Evolutionary conservation across 2,329 filamentous ascomycete genomes (phyloP).

Genomic region (Fusarium camptoceras): DNA sequence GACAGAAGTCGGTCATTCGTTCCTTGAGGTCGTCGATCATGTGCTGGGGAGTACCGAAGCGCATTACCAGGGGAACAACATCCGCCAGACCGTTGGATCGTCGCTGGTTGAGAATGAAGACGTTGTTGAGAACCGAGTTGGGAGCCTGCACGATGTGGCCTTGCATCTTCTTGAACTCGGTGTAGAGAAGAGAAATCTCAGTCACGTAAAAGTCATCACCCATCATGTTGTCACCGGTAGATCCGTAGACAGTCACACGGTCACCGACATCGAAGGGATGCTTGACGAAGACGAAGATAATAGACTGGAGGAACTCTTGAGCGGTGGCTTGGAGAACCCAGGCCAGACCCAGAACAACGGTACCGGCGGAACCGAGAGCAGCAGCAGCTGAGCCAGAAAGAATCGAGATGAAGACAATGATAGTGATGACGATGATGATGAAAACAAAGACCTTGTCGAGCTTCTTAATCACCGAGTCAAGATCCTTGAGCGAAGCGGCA

Average conservation of each 20-base stretch:
- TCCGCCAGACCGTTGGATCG: conserved; percentile 90
- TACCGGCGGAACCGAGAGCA: conserved; percentile 89
- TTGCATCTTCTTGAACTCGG: conserved; percentile 99
- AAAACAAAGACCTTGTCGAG: conserved; percentile 91
- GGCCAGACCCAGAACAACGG: conserved; percentile 85
- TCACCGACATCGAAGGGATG: conserved; percentile 98
- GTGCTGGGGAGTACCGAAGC: conserved; percentile 86
- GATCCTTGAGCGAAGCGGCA: conserved; percentile 91
- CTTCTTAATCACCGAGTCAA: conserved; percentile 92
- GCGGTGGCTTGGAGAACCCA: conserved; percentile 95
- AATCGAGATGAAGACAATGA: conserved; percentile 89
- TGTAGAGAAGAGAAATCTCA: conserved; percentile 91
- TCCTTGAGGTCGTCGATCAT: conserved; percentile 86
- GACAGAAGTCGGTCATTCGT: conserved; percentile 85
- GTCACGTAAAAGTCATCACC: conserved; percentile 98
- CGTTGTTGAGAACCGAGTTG: conserved; percentile 90
- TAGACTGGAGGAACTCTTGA: conserved; percentile 92
- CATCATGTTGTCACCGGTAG: conserved; percentile 79
- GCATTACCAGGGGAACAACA: conserved; percentile 84
- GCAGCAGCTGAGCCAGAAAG: conserved; percentile 92
- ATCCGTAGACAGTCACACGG: conserved; percentile 90
- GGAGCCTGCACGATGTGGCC: conserved; percentile 96
- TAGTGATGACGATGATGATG: conserved; percentile 81
- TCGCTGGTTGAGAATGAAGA: conserved; percentile 96
- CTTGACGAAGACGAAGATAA: conserved; percentile 96